phyloP scores from a whole-genome alignment of 1,284 basidiomycete species.

The Microbotryum scabiosae region DNA sequence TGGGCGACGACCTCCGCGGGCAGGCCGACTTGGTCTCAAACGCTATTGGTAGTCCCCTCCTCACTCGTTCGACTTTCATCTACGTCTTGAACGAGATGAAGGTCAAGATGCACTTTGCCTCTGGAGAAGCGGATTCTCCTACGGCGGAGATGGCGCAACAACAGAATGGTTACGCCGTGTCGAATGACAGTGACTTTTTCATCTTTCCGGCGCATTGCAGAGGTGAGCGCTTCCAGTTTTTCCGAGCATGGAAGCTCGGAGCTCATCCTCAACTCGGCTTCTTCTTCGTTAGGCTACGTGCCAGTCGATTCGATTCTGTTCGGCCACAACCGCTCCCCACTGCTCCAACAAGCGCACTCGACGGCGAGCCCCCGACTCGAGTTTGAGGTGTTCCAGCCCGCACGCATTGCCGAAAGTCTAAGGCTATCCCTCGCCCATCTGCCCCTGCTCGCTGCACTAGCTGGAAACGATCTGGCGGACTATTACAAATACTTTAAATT shows the following conservation, averaged over 20 bases:
- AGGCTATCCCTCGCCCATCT: conserved; percentile 62
- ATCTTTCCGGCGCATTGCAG: conserved; percentile 18
- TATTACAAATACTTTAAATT: conserved; percentile 41
- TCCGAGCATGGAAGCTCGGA: no score
- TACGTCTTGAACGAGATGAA: conserved; percentile 27
- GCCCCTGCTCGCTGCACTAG: conserved; percentile 71
- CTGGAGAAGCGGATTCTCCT: conserved; percentile 78
- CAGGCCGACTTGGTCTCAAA: background rate
- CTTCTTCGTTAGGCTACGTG: conserved; percentile 22
- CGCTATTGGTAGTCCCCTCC: conserved; percentile 11
- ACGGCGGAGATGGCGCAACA: conserved; percentile 72
- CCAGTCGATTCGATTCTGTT: conserved; percentile 36
- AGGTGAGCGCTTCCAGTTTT: no score
- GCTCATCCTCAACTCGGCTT: no score
- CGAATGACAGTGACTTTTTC: conserved; percentile 30
- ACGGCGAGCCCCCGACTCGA: conserved; percentile 30
- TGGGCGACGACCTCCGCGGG: conserved; percentile 1
- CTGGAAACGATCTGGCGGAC: conserved; percentile 72
- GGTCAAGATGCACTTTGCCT: conserved; percentile 57
- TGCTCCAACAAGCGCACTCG: conserved; percentile 7
- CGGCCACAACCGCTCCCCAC: conserved; percentile 31
- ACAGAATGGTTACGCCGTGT: conserved; percentile 54
- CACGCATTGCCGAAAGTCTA: conserved; percentile 55
- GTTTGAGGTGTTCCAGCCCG: conserved; percentile 57
- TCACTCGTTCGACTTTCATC: conserved; percentile 15